phyloP scores from a whole-genome alignment of 805 yeast genomes.

The Wickerhamomyces xylosicus region DNA sequence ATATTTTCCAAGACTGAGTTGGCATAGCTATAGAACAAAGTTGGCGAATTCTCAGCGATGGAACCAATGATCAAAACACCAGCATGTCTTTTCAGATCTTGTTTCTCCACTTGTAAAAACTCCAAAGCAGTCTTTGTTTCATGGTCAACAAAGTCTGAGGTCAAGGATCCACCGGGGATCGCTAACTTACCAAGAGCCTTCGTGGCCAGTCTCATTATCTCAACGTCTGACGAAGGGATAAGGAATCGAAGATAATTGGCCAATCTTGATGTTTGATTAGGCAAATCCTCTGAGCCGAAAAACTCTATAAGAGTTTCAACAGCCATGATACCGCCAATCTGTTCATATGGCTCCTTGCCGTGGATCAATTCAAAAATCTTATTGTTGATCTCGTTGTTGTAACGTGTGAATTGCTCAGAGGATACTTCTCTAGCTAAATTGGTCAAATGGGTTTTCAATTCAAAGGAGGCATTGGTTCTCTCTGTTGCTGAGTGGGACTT shows the following conservation, averaged over 20 bases:
- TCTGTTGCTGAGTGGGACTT: constrained; percentile 25
- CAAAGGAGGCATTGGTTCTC: constrained; percentile 47
- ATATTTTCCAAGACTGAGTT: constrained; percentile 71
- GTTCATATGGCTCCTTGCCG: constrained; percentile 58
- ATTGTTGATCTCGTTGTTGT: constrained; percentile 78
- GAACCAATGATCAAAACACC: constrained; percentile 78
- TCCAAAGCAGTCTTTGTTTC: constrained; percentile 87
- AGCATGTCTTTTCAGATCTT: constrained; percentile 81
- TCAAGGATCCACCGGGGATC: constrained; percentile 77
- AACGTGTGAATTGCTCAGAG: constrained; percentile 70
- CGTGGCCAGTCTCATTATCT: constrained; percentile 82
- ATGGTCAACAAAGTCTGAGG: constrained; percentile 87
- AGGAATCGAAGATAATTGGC: constrained; percentile 81
- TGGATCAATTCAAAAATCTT: constrained; percentile 79
- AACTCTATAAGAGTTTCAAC: constrained; percentile 80
- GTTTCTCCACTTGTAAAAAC: constrained; percentile 83
- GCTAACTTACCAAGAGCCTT: constrained; percentile 82
- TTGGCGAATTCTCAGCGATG: constrained; percentile 80
- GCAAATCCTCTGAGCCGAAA: constrained; percentile 77
- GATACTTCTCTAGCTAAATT: constrained; percentile 73
- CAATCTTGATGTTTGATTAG: constrained; percentile 80
- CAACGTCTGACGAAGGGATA: constrained; percentile 72
- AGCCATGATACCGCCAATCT: constrained; percentile 86
- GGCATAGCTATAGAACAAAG: constrained; percentile 67
- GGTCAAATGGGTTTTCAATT: constrained; percentile 58